Evolutionary conservation across 2,329 filamentous ascomycete species (phyloP), one percentile per base, ranked within the genome.

Genomic region (Polychaeton citri): DNA sequence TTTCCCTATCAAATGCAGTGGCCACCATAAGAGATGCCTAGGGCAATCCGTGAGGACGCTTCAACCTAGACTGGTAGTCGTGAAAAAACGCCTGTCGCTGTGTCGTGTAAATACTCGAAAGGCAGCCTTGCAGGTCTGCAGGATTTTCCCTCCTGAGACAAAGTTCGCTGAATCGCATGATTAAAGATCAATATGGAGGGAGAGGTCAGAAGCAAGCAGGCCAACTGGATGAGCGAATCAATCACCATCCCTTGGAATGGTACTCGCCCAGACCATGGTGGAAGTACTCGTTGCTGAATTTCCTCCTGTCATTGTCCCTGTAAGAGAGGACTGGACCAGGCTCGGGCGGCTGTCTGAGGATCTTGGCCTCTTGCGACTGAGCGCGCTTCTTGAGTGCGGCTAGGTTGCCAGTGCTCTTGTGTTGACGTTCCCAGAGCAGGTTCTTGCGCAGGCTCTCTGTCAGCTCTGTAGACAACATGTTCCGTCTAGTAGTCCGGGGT

Each of bases 381-480:
- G 85, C 72, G 43, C 88, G 76, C 18, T 19, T 16, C 68, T 94
- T 92, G 39, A 94, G 70, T 37, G 88, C 83, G 1, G 87, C 85
- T 44, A 88, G 87, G 50, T 79, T 83, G 6, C 85, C 88, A 21
- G 82, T 81, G 40, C 84, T 85, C 71, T 90, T 93, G 55, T 96
- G 88, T 54, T 93, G 85, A 35, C 90, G 80, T 59, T 98, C 90
- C 82, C 85, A 93, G 12, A 96, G 72, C 12, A 98, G 76, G 50
- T 95, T 83, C 48, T 86, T 82, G 16, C 90, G 77, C 3, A 98
- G 76, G 16, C 85, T 93, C 57, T 94, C 86, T 2, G 88, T 95
- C 37, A 98, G 68, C 63, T 98, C 90, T 0, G 84, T 92, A 6
- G 84, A 81, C 38, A 98, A 72, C 90, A 98, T 98, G 60, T 95